Conservation (phyloP, 1,284 basidiomycete genomes). For the Austroboletus niveus region DNA sequence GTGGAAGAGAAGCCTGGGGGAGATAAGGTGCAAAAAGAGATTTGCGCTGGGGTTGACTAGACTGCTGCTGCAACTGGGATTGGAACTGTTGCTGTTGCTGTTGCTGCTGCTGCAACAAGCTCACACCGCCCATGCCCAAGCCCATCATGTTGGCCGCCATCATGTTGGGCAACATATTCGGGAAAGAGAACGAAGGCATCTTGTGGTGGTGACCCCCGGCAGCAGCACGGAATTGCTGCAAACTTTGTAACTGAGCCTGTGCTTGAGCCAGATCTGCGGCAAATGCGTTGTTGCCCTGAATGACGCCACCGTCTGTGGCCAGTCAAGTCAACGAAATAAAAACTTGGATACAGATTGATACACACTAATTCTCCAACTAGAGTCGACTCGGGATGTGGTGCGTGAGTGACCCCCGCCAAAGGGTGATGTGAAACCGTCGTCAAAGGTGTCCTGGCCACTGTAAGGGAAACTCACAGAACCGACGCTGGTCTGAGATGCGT, state of each 20-base stretch:
- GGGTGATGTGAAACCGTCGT: conserved; percentile 67
- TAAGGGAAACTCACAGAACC: conserved; percentile 56
- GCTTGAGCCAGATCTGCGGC: conserved; percentile 87
- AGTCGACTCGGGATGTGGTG: conserved; percentile 73
- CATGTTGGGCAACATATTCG: conserved; percentile 94
- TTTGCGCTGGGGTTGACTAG: conserved; percentile 91
- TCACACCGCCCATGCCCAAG: conserved; percentile 76
- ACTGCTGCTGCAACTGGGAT: conserved; percentile 88
- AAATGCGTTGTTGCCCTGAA: conserved; percentile 62
- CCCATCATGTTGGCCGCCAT: conserved; percentile 96
- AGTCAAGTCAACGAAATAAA: conserved; percentile 8
- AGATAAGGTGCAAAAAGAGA: conserved; percentile 98
- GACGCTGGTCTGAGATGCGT: conserved; percentile 39
- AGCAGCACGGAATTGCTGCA: conserved; percentile 96
- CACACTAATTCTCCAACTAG: conserved; percentile 87
- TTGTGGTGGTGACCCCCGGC: conserved; percentile 94
- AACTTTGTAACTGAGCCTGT: conserved; percentile 94
- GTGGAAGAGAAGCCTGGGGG: conserved; percentile 95
- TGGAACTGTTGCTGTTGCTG: conserved; percentile 75
- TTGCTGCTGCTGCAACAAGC: conserved; percentile 82
- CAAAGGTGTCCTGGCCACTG: conserved; percentile 60
- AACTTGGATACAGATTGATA: conserved; percentile 16
- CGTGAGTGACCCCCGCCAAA: conserved; percentile 69
- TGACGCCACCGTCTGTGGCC: conserved; percentile 65
- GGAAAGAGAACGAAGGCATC: conserved; percentile 97